Percentiles rank a stretch among this genome's conserved stretches.
Conservation (phyloP, 176 grass and related monocot genomes). For the Zizania latifolia region DNA sequence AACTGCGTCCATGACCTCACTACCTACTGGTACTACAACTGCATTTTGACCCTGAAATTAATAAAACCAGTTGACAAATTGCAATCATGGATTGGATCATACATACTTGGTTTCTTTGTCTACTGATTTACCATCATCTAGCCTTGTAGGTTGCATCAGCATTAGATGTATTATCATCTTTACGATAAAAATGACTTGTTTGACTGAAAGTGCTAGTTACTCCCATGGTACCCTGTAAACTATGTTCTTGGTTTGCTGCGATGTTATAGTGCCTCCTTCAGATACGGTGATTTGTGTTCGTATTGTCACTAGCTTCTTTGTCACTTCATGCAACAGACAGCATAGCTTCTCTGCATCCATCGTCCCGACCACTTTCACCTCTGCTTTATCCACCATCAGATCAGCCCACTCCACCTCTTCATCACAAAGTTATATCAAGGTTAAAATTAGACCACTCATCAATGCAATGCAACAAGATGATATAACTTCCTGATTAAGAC, state of each 20-base stretch:
- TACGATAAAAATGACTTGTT: neutral
- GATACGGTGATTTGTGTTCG: too few relatives aligned
- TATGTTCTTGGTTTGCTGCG: too few relatives aligned
- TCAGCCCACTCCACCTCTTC: conserved; percentile 29
- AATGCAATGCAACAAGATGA: neutral
- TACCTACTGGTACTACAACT: neutral
- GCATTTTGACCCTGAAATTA: neutral
- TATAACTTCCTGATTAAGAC: too few relatives aligned
- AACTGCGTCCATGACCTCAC: neutral
- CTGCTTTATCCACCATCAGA: conserved; percentile 10
- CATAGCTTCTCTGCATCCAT: conserved; percentile 9
- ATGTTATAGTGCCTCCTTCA: too few relatives aligned
- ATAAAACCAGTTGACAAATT: neutral
- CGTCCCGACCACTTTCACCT: conserved; percentile 15
- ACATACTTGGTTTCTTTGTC: too few relatives aligned
- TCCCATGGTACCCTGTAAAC: too few relatives aligned
- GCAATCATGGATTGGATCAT: neutral
- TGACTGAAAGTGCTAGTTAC: too few relatives aligned
- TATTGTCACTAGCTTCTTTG: too few relatives aligned
- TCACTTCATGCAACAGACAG: too few relatives aligned
- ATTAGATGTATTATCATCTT: neutral
- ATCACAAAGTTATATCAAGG: neutral
- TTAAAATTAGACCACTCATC: neutral
- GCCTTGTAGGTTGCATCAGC: too few relatives aligned
- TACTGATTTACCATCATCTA: too few relatives aligned